phyloP scores from a whole-genome alignment of 1,139 yeast genomes.

The Hyphopichia fennica region DNA sequence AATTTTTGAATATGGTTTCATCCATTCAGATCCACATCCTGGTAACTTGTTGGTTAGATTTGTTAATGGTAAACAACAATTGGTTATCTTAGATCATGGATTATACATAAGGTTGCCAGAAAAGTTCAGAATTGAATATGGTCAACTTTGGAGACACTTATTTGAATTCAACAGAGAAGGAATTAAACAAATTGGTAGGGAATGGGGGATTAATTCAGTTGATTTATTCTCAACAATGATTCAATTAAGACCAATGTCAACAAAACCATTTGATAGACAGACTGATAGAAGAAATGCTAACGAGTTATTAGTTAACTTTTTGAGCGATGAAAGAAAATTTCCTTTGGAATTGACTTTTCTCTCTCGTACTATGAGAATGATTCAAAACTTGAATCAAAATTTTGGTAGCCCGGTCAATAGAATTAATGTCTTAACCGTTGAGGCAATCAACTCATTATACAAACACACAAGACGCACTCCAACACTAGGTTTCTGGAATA shows the following conservation, averaged over 20 bases:
- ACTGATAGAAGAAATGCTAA: constrained; percentile 16
- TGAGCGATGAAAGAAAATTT: constrained; percentile 62
- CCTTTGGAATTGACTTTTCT: constrained; percentile 68
- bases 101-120: constrained; percentile 57
- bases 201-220: constrained; percentile 74
- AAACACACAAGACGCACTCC: constrained; percentile 15
- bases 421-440: constrained; percentile 58
- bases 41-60: constrained; percentile 66
- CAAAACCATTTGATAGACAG: constrained; percentile 19
- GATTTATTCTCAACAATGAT: constrained; percentile 65
- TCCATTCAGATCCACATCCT: constrained; percentile 84
- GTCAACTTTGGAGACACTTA: constrained; percentile 62
- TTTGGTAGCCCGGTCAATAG: constrained; percentile 77
- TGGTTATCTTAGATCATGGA: constrained; percentile 77
- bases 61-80: constrained; percentile 48
- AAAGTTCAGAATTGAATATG: constrained; percentile 55
- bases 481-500: constrained; percentile 8
- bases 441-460: constrained; percentile 41
- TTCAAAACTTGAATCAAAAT: constrained; percentile 65
- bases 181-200: constrained; percentile 47
- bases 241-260: constrained; percentile 47
- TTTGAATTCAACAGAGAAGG: constrained; percentile 52
- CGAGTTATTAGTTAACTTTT: constrained; percentile 37
- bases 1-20: constrained; percentile 72
- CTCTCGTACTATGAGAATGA: constrained; percentile 71